phyloP scores from a whole-genome alignment of 2,329 filamentous ascomycete species.

The Pyrenochaeta sp. region DNA sequence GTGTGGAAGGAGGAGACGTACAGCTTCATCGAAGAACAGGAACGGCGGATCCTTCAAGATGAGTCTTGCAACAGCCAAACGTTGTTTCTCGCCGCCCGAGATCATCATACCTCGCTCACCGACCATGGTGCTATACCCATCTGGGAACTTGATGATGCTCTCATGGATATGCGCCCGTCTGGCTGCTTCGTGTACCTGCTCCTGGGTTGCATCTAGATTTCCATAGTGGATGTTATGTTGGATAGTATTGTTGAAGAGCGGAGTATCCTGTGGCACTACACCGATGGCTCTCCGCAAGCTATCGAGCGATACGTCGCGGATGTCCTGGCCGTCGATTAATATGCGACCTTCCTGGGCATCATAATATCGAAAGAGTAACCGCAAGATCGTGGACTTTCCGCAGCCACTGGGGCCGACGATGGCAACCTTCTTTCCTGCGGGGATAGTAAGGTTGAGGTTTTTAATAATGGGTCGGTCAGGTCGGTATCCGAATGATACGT shows the following conservation, averaged over 20 bases:
- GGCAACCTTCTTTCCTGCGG: slow-evolving; percentile 94
- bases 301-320: slow-evolving; percentile 82
- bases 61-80: slow-evolving; percentile 82
- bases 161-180: slow-evolving; percentile 85
- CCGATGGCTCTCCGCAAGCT: slow-evolving; percentile 87
- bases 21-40: slow-evolving; percentile 92
- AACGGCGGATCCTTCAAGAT: slow-evolving; percentile 89
- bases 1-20: slow-evolving; percentile 47
- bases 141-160: slow-evolving; percentile 73
- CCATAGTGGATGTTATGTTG: slow-evolving; percentile 96
- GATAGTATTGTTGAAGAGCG: slow-evolving; percentile 95
- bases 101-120: slow-evolving; percentile 98
- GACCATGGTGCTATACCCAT: slow-evolving; percentile 90
- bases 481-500: slow-evolving; percentile 93
- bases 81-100: slow-evolving; percentile 91
- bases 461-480: slow-evolving; percentile 85
- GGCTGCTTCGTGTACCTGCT: slow-evolving; percentile 79
- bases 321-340: slow-evolving; percentile 90
- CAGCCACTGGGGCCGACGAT: slow-evolving; percentile 95
- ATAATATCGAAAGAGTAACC: slow-evolving; percentile 93
- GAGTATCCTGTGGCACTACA: slow-evolving; percentile 96
- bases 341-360: slow-evolving; percentile 87
- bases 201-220: slow-evolving; percentile 75
- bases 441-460: slow-evolving; percentile 86
- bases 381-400: slow-evolving; percentile 92